A percentile compares a stretch with the other conserved stretches of the same genome.
phyloP scores from a whole-genome alignment of 768 basidiomycete species.

The Tylopilus felleus region DNA sequence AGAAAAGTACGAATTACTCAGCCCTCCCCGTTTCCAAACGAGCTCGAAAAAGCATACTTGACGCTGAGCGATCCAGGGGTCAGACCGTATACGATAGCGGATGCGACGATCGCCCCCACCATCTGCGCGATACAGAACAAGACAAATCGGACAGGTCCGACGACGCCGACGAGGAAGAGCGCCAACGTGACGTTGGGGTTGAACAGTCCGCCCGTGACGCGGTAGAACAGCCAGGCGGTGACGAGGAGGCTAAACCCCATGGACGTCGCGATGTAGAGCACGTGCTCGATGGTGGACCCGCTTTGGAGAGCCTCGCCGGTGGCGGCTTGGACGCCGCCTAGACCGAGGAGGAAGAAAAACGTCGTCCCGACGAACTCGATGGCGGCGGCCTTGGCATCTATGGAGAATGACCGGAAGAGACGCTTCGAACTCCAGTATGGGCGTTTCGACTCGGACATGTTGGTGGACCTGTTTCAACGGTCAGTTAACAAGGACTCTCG shows the following conservation, averaged over 20 bases:
- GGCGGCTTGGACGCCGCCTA: conserved; percentile 62
- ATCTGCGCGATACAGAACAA: conserved; percentile 63
- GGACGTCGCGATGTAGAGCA: conserved; percentile 54
- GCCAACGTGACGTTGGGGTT: conserved; percentile 63
- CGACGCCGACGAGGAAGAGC: conserved; percentile 52
- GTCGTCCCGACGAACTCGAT: conserved; percentile 60
- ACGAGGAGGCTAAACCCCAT: conserved; percentile 63
- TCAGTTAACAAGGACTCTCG: neutral
- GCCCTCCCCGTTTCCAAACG: neutral
- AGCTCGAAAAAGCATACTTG: conserved; percentile 39
- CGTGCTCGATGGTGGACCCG: conserved; percentile 37
- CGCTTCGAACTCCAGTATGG: conserved; percentile 24
- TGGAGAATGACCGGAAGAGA: conserved; percentile 28
- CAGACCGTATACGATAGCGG: conserved; percentile 51
- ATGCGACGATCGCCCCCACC: conserved; percentile 55
- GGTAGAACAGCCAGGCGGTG: conserved; percentile 66
- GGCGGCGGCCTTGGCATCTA: conserved; percentile 48
- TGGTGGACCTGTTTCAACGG: neutral
- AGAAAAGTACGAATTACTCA: conserved; percentile 5
- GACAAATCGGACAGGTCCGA: conserved; percentile 53
- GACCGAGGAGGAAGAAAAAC: conserved; percentile 61
- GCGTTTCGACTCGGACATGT: conserved; percentile 10
- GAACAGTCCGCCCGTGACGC: conserved; percentile 61
- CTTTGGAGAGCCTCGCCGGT: conserved; percentile 34
- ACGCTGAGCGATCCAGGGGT: conserved; percentile 53